A percentile compares a stretch with the other conserved stretches of the same genome.
phyloP scores from a whole-genome alignment of 495 filamentous ascomycete species.

The Achaetomiella virescens region DNA sequence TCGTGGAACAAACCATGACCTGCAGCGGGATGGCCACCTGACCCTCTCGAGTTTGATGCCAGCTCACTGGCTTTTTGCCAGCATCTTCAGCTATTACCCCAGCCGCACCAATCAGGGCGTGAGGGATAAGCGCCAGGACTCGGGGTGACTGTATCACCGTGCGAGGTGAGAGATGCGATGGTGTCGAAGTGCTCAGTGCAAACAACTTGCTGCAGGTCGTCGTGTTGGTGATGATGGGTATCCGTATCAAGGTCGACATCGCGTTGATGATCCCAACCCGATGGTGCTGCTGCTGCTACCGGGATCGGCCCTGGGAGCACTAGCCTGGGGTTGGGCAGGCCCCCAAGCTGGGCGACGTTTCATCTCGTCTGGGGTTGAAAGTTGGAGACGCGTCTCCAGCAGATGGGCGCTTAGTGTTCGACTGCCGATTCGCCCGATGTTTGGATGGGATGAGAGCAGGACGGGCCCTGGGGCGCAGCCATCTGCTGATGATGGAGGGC shows the following conservation, averaged over 20 bases:
- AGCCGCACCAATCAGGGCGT: not conserved
- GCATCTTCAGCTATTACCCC: too few species aligned
- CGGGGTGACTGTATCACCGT: not conserved
- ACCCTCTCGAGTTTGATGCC: too few species aligned
- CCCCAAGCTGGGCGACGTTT: not conserved
- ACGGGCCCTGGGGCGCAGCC: not conserved
- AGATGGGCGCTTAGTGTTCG: constrained; percentile 14
- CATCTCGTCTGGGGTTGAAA: not conserved
- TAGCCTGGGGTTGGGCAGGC: too few species aligned
- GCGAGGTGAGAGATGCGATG: not conserved
- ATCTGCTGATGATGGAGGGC: not conserved
- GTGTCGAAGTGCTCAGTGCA: not conserved
- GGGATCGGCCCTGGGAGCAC: too few species aligned
- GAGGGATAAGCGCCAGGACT: not conserved
- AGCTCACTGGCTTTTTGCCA: too few species aligned
- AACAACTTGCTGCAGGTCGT: not conserved
- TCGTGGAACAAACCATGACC: not conserved
- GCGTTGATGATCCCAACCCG: not conserved
- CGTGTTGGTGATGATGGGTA: not conserved
- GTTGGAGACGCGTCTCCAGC: too few species aligned
- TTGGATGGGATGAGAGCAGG: not conserved
- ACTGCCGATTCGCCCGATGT: constrained; percentile 19
- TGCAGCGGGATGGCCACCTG: not conserved
- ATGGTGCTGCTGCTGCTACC: not conserved
- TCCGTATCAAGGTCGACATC: not conserved